Conservation (phyloP, 2,329 filamentous ascomycete genomes). For the Aspergillus awamori region DNA sequence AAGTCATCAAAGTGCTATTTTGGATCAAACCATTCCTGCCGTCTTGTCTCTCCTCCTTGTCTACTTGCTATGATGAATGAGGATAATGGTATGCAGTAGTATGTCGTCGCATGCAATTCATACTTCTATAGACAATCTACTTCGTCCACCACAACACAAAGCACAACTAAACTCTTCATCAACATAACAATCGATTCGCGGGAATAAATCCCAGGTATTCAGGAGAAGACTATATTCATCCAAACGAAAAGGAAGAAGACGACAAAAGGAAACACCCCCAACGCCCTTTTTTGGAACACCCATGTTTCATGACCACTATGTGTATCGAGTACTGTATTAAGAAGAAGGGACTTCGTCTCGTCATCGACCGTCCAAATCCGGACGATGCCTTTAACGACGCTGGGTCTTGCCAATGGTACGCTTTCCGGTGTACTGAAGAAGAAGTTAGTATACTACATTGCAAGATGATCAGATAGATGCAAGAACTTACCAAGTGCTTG, state of each 20-base stretch:
- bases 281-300: conserved; percentile 23
- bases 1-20: no score
- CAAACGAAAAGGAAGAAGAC: conserved; percentile 26
- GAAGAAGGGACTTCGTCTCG: conserved; percentile 32
- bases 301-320: conserved; percentile 20
- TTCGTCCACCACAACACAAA: background rate
- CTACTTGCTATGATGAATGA: no score
- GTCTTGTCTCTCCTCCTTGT: no score
- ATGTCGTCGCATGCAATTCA: background rate
- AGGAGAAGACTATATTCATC: conserved; percentile 22
- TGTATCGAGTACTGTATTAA: conserved; percentile 27
- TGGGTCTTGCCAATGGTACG: conserved; percentile 86
- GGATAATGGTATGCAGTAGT: background rate
- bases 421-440: conserved; percentile 77
- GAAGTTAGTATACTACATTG: conserved; percentile 33
- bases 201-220: background rate
- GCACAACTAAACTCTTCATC: background rate
- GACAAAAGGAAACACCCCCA: conserved; percentile 22
- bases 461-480: background rate
- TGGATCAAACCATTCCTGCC: no score
- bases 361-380: conserved; percentile 21
- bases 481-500: conserved; percentile 81
- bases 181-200: conserved; percentile 1
- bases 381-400: conserved; percentile 38
- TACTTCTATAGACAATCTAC: background rate